These are phyloP conservation scores for Puccinellia tenuiflora DNA, from an alignment of 176 grass and related monocot species.

Conservation along the genomic window DNA sequence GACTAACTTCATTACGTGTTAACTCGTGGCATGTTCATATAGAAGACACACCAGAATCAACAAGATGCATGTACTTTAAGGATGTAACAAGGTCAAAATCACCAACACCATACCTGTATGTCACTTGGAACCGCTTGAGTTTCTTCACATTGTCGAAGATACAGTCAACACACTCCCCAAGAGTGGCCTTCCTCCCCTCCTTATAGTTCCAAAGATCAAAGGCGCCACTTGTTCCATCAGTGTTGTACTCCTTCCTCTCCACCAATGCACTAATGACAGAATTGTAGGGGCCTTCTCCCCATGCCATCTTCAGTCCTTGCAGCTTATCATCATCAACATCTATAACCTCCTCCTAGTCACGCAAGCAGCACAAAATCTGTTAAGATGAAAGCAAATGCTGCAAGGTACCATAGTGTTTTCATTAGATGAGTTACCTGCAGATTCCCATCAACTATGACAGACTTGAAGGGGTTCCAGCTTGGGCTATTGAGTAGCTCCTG, in stretches of 20 bases:
- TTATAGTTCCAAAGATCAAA: conserved; percentile 31
- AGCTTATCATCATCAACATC: conserved; percentile 29
- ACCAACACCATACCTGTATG: not conserved
- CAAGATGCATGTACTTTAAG: not conserved
- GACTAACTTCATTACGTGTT: not conserved
- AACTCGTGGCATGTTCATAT: not conserved
- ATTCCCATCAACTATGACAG: not conserved
- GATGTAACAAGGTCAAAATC: not conserved
- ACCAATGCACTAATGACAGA: conserved; percentile 10
- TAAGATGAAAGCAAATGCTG: not conserved
- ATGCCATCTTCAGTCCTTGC: conserved; percentile 24
- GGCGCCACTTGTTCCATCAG: not conserved
- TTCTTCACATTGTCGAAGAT: conserved; percentile 9
- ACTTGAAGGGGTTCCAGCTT: not conserved
- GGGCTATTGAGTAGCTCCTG: not conserved
- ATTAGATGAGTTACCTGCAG: not conserved
- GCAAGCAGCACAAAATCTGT: not conserved
- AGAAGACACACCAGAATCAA: not conserved
- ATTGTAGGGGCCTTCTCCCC: conserved; percentile 15
- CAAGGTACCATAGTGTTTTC: not conserved
- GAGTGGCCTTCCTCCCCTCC: conserved; percentile 33
- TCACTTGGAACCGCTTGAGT: not conserved
- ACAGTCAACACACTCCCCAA: not conserved
- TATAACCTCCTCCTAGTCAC: conserved; percentile 17
- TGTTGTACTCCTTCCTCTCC: conserved; percentile 29